A percentile compares a stretch with the other conserved stretches of the same genome.
Evolutionary conservation across 495 filamentous ascomycete genomes (phyloP).

Genomic region (Rusavskia elegans): DNA sequence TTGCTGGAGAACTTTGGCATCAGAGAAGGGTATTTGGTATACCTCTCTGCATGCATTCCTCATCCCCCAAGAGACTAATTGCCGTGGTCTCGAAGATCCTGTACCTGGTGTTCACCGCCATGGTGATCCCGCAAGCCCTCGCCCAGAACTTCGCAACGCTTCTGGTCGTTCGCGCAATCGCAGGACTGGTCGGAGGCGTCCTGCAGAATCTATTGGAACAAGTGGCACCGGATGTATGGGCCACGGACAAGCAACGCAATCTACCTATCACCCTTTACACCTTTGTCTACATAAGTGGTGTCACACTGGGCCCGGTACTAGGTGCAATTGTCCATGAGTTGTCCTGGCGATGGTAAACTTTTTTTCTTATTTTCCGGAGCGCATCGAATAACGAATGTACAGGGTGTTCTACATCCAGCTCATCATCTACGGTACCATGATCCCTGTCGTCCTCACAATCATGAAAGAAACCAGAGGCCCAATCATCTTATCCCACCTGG

Average conservation of each 20-base stretch:
- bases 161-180: constrained; percentile 29
- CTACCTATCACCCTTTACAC: constrained; percentile 17
- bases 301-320: constrained; percentile 31
- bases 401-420: no score
- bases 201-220: constrained; percentile 28
- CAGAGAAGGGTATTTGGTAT: constrained; percentile 21
- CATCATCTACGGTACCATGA: no score
- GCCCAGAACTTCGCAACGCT: constrained; percentile 35
- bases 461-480: no score
- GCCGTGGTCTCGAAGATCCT: constrained; percentile 14
- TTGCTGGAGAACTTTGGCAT: constrained; percentile 37
- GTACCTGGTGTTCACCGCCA: constrained; percentile 28
- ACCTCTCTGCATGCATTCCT: no score
- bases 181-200: constrained; percentile 29
- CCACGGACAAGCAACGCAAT: not conserved
- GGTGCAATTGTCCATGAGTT: constrained; percentile 25
- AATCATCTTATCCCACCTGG: no score
- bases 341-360: constrained; percentile 26
- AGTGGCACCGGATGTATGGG: constrained; percentile 35
- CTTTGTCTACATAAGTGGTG: constrained; percentile 23
- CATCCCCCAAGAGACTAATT: no score
- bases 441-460: no score
- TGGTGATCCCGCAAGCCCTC: constrained; percentile 31
- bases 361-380: no score
- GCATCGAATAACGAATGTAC: no score